Base-by-base conservation (phyloP, 164 flowering plant species). In the Piper betle region DNA sequence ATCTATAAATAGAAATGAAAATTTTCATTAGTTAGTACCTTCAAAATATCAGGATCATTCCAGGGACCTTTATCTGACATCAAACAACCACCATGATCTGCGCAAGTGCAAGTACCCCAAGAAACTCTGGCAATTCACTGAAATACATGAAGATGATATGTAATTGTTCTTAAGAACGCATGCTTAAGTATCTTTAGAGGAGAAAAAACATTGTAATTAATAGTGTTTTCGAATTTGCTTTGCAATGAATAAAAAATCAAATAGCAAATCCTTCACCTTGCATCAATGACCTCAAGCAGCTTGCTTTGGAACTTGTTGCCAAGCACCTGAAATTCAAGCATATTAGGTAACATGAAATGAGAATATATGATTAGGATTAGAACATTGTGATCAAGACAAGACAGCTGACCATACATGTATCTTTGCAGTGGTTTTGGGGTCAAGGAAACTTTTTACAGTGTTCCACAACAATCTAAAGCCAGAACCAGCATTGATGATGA, bases 401-500 rank as follows among this genome's bases (percentile, higher is more conserved):
- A 60, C 2, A 48, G 16, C n/a, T 50, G 43, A 5, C 7, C 67
- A 46, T 80, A 88, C 98, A 73, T 91, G 92, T 70, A 91, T 91
- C 77, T 92, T 92, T 50, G 96, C 82, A 37, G 96, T 77, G 12
- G 96, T 92, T 69, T 74, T 89, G 39, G 98, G 98, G 73, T 92
- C 98, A 37, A 92, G 80, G 66, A 89, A 92, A 64, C 78, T 61
- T 78, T 87, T 92, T 17, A 92, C 85, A n/a, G 98, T 89, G 76
- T 75, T 84, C 98, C 96, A 89, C 2, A 92, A 66, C 57, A 92
- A 75, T 74, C 89, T 80, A 75, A 92, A 92, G 41, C 96, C 98
- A 72, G 96, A 81, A 64, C 98, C 98, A 69, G 98, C 98, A 77
- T 92, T 92, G 79, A 92, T 79, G 66, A 92, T 87, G 66, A 81